phyloP scores from a whole-genome alignment of 257 asterid genomes.

The Perilla frutescens region DNA sequence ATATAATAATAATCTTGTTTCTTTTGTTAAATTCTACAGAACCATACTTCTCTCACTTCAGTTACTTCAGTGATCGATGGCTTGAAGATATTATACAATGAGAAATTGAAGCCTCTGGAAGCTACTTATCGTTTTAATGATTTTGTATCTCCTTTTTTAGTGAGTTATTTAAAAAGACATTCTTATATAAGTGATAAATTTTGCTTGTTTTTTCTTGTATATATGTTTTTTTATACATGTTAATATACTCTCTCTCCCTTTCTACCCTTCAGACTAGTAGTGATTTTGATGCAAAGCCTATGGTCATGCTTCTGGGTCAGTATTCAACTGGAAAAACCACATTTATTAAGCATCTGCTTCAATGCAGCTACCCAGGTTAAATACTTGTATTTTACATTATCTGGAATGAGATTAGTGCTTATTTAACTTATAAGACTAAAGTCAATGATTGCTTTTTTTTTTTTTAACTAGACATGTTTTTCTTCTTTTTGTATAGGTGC shows the following conservation, averaged over 20 bases:
- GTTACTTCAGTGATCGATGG: constrained; percentile 92
- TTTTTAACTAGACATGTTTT: constrained; percentile 23
- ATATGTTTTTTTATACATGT: too few species aligned
- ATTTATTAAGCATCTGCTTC: constrained; percentile 85
- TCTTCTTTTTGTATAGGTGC: constrained; percentile 61
- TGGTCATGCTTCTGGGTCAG: constrained; percentile 99
- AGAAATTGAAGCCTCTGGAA: constrained; percentile 88
- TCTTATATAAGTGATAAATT: constrained; percentile 5
- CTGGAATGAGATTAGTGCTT: not conserved
- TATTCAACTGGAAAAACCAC: constrained; percentile 98
- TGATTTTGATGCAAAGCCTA: constrained; percentile 95
- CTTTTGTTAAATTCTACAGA: constrained; percentile 46
- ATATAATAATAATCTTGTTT: constrained; percentile 30
- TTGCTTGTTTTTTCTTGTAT: not conserved
- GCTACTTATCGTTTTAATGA: constrained; percentile 82
- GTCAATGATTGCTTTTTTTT: not conserved
- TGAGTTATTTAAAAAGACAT: constrained; percentile 43
- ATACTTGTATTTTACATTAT: constrained; percentile 15
- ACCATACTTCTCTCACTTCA: constrained; percentile 50
- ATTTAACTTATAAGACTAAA: not conserved
- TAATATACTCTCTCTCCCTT: not conserved
- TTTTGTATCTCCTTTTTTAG: constrained; percentile 84
- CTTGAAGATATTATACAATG: constrained; percentile 74
- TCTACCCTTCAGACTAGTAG: constrained; percentile 64
- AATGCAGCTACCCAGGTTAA: constrained; percentile 84